Conservation (phyloP, 208 protist species). For the Acanthamoeba royreba region DNA sequence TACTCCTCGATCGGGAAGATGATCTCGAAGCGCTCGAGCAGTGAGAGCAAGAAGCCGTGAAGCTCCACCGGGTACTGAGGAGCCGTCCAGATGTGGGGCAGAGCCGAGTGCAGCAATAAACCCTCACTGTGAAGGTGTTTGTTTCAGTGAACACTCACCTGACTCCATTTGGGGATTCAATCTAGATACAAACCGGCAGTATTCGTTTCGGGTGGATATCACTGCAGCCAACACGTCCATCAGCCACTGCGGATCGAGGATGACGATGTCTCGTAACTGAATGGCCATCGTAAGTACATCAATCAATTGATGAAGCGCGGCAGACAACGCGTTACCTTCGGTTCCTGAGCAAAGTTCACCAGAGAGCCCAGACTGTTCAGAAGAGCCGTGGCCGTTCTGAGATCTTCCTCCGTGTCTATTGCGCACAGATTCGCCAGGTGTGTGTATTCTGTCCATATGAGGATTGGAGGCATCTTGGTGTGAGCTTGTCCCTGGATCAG, state of each 20-base stretch:
- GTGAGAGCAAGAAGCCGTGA: neutral
- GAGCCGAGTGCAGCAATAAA: neutral
- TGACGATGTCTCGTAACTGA: conserved; percentile 1
- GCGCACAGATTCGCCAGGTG: neutral
- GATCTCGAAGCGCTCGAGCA: conserved; percentile 25
- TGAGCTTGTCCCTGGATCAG: neutral
- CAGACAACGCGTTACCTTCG: neutral
- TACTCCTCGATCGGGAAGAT: neutral
- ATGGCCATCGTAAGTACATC: no score
- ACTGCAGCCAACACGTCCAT: neutral
- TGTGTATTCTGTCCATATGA: conserved; percentile 11
- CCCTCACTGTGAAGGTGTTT: neutral
- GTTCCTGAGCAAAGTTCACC: neutral
- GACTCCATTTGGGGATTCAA: neutral
- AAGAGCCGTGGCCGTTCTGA: neutral
- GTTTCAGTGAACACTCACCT: no score
- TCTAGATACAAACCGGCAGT: neutral
- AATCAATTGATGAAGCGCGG: no score
- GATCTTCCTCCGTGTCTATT: neutral
- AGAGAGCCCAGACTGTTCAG: conserved; percentile 20
- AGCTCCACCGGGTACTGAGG: neutral
- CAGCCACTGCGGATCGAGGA: conserved; percentile 39
- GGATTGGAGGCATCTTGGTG: neutral
- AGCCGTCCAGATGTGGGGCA: neutral
- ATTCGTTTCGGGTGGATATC: neutral